Conservation (phyloP, 257 asterid genomes). For the Jacaranda copaia region DNA sequence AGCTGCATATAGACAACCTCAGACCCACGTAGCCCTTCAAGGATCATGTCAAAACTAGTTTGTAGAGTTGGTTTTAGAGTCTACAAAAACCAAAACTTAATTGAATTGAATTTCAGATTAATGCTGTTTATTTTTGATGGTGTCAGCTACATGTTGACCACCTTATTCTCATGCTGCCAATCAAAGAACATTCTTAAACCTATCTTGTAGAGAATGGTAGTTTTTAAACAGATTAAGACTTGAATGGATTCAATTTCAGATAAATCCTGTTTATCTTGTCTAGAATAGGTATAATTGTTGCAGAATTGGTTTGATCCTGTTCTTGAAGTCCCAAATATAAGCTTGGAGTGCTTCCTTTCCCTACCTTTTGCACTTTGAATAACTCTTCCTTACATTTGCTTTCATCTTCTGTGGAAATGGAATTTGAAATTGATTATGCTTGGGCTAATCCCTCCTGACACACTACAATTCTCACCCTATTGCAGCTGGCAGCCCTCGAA, state of each 20-base stretch:
- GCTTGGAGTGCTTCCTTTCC: conserved; percentile 6
- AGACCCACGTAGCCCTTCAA: background rate
- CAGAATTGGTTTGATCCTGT: conserved; percentile 9
- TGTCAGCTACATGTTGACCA: background rate
- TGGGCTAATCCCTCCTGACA: conserved; percentile 27
- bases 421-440: conserved; percentile 18
- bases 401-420: background rate
- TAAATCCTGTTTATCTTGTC: conserved; percentile 1
- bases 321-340: background rate
- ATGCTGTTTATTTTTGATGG: background rate
- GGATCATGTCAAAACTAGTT: background rate
- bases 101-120: background rate
- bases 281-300: conserved; percentile 12
- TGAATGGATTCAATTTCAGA: background rate
- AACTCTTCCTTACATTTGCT: conserved; percentile 11
- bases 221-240: background rate
- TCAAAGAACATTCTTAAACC: background rate
- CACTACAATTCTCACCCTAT: conserved; percentile 32
- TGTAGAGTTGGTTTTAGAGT: background rate
- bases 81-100: background rate
- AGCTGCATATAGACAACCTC: conserved; percentile 1
- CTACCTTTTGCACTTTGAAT: background rate
- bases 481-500: conserved; percentile 72
- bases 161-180: background rate
- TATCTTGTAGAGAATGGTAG: too few species aligned